These are phyloP conservation scores for Otatea glauca DNA, from an alignment of 176 grass and related monocot genomes.

Conservation along the genomic window DNA sequence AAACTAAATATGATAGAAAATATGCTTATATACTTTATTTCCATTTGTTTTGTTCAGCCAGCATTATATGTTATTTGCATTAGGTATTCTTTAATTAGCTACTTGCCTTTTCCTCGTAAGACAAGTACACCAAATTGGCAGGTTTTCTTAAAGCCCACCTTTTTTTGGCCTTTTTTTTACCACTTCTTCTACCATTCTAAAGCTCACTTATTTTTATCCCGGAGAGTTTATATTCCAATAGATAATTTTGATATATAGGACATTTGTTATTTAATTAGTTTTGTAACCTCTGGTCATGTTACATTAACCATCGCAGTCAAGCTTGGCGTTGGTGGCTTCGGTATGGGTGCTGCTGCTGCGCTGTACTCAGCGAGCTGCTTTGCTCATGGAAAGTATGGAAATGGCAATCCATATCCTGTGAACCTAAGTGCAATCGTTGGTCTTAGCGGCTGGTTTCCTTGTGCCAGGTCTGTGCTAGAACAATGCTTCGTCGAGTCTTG, in stretches of 20 bases:
- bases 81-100: not conserved
- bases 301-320: constrained; percentile 64
- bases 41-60: not conserved
- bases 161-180: not conserved
- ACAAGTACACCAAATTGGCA: too few species aligned
- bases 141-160: too few species aligned
- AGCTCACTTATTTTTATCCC: not conserved
- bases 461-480: constrained; percentile 60
- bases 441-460: constrained; percentile 98
- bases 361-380: constrained; percentile 88
- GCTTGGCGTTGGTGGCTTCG: constrained; percentile 90
- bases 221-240: not conserved
- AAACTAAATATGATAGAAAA: not conserved
- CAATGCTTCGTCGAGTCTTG: constrained; percentile 8
- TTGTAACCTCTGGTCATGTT: constrained; percentile 4
- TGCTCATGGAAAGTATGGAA: constrained; percentile 85
- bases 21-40: not conserved
- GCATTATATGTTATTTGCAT: not conserved
- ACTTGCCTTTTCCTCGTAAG: not conserved
- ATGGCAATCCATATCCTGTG: constrained; percentile 84
- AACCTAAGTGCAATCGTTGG: constrained; percentile 74
- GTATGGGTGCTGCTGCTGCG: constrained; percentile 89
- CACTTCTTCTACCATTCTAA: not conserved
- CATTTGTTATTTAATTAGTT: not conserved
- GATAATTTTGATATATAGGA: not conserved